A percentile compares a stretch with the other conserved stretches of the same genome.
phyloP scores from a whole-genome alignment of 305 asterid genomes.

The Andrographis paniculata region DNA sequence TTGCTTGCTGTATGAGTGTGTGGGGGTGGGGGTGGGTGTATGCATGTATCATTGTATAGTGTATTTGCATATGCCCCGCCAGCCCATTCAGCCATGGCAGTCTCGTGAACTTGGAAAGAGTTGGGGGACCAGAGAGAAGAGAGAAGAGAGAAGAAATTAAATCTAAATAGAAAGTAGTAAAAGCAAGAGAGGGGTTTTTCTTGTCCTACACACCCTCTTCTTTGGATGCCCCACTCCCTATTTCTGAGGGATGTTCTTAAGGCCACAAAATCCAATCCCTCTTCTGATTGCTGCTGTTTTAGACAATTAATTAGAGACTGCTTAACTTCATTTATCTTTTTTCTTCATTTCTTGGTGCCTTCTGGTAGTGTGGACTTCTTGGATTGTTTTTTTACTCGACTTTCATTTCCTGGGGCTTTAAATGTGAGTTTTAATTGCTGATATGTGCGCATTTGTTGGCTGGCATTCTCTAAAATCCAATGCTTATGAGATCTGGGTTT shows the following conservation, averaged over 20 bases:
- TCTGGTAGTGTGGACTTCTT: not conserved
- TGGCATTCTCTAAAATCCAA: constrained; percentile 14
- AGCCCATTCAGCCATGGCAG: constrained; percentile 57
- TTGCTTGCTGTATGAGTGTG: constrained; percentile 18
- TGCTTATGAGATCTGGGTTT: constrained; percentile 37
- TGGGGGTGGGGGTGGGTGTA: constrained; percentile 13
- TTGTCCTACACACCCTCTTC: constrained; percentile 23
- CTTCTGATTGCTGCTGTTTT: constrained; percentile 11
- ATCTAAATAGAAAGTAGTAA: constrained; percentile 16
- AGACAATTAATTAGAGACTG: not conserved
- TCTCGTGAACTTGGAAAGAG: constrained; percentile 62
- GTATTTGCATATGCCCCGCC: constrained; percentile 27
- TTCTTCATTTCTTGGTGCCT: no score
- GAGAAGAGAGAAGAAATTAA: constrained; percentile 23
- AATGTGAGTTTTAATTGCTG: constrained; percentile 31
- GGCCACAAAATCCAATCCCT: constrained; percentile 15
- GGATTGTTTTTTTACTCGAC: constrained; percentile 20
- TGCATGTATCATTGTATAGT: no score
- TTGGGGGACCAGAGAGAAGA: constrained; percentile 32
- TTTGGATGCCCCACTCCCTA: constrained; percentile 18
- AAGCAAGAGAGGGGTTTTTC: constrained; percentile 24
- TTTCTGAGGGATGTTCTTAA: constrained; percentile 23
- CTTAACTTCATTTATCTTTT: constrained; percentile 8
- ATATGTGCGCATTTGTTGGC: constrained; percentile 18
- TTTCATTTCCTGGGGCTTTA: constrained; percentile 26